These are phyloP conservation scores for Diacronema lutheri DNA, from an alignment of 78 protist genomes.

Conservation along the genomic window DNA sequence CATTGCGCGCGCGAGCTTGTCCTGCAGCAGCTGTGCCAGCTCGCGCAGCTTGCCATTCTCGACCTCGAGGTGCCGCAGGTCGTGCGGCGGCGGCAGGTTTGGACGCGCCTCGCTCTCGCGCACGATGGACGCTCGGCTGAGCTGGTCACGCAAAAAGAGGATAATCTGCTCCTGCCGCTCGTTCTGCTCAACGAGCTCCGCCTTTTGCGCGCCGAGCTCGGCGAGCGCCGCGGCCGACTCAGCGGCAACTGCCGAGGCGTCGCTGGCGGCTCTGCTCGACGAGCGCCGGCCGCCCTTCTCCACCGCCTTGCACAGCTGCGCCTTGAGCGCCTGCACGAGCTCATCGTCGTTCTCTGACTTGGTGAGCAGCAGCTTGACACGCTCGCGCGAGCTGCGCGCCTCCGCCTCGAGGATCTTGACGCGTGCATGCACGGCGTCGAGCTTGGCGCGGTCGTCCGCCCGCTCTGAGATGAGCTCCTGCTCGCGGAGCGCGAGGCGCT, in stretches of 20 bases:
- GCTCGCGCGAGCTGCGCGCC: background rate
- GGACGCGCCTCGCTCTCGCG: too few relatives aligned
- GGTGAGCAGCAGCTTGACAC: background rate
- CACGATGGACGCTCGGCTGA: too few relatives aligned
- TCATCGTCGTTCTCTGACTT: background rate
- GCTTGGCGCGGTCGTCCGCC: background rate
- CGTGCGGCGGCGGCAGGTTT: background rate
- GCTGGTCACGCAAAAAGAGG: background rate
- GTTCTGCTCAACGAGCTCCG: background rate
- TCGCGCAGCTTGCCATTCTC: slow-evolving; percentile 1
- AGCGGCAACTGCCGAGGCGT: background rate
- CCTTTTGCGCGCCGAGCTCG: too few relatives aligned
- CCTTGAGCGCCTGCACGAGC: background rate
- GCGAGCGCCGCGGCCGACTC: too few relatives aligned
- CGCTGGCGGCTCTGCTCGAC: background rate
- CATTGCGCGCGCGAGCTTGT: background rate
- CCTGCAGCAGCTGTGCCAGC: background rate
- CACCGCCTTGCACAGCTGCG: background rate
- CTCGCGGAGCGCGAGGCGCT: background rate
- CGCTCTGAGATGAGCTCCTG: background rate
- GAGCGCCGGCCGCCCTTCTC: background rate
- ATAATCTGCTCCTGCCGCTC: background rate
- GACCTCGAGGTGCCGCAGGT: background rate
- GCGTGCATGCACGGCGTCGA: too few relatives aligned
- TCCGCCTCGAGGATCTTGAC: too few relatives aligned